A percentile compares a stretch with the other conserved stretches of the same genome.
phyloP scores from a whole-genome alignment of 2,329 filamentous ascomycete species.

The Arthrobotrys iridis region DNA sequence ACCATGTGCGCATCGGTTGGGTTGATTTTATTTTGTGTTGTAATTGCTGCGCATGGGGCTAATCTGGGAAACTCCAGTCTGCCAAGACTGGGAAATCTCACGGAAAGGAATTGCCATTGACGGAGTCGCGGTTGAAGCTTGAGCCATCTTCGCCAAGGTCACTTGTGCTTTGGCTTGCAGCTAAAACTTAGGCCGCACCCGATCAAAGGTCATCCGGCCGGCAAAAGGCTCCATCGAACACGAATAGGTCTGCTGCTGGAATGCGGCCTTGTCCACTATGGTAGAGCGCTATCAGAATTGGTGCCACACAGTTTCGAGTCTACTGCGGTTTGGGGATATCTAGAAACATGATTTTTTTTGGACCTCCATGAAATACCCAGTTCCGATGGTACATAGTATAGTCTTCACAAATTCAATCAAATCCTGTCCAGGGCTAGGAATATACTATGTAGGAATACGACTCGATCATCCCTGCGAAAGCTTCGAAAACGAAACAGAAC shows the following conservation, averaged over 20 bases:
- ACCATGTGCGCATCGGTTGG: too few species aligned
- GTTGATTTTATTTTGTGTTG: too few species aligned
- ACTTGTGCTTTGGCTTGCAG: constrained; percentile 33
- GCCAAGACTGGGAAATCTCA: background rate
- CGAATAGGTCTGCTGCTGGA: background rate
- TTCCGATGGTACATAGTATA: too few species aligned
- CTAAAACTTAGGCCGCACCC: background rate
- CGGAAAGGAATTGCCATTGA: background rate
- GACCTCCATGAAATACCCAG: too few species aligned
- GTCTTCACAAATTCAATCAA: too few species aligned
- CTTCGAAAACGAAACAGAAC: background rate
- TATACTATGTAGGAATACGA: background rate
- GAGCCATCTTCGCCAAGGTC: background rate
- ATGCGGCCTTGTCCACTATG: constrained; percentile 8
- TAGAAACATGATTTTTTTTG: too few species aligned
- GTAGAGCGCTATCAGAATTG: too few species aligned
- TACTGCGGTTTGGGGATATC: too few species aligned
- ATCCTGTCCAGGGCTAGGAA: too few species aligned
- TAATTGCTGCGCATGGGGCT: too few species aligned
- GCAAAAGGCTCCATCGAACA: too few species aligned
- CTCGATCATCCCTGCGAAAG: background rate
- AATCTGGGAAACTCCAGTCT: background rate
- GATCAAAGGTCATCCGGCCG: background rate
- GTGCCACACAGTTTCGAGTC: too few species aligned
- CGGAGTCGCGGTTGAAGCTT: background rate